A percentile compares a stretch with the other conserved stretches of the same genome.
Conservation (phyloP, 257 asterid species). For the Eucommia ulmoides region DNA sequence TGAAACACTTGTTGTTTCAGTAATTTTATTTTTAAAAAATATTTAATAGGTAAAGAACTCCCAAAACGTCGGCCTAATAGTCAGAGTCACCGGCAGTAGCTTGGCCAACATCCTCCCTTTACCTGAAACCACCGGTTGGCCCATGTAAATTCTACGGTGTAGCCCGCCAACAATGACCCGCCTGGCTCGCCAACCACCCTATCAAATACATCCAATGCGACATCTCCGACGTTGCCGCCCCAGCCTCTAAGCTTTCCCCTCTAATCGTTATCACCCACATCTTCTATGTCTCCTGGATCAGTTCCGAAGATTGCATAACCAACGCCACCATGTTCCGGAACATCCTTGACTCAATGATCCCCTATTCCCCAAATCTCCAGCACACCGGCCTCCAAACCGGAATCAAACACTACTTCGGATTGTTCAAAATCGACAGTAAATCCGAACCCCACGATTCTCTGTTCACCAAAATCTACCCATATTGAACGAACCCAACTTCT, state of each 20-base stretch:
- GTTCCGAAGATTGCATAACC: neutral
- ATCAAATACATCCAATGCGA: slow-evolving; percentile 1
- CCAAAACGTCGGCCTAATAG: neutral
- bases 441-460: neutral
- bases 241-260: neutral
- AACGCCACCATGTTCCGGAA: neutral
- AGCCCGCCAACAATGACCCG: neutral
- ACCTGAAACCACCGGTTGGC: neutral
- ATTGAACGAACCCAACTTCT: neutral
- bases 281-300: slow-evolving; percentile 1
- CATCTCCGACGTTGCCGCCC: neutral
- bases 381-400: neutral
- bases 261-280: neutral
- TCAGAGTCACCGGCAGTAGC: neutral
- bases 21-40: no score
- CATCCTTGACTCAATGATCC: neutral
- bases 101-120: neutral
- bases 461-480: neutral
- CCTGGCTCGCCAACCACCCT: neutral
- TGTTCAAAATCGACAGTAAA: neutral
- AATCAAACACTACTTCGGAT: neutral
- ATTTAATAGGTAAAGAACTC: no score
- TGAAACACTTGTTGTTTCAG: no score
- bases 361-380: neutral
- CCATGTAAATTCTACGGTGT: neutral